Percentiles rank a stretch among this genome's conserved stretches.
These are phyloP conservation scores for Gynochthodes officinalis DNA, from an alignment of 257 asterid species.

Conservation along the genomic window DNA sequence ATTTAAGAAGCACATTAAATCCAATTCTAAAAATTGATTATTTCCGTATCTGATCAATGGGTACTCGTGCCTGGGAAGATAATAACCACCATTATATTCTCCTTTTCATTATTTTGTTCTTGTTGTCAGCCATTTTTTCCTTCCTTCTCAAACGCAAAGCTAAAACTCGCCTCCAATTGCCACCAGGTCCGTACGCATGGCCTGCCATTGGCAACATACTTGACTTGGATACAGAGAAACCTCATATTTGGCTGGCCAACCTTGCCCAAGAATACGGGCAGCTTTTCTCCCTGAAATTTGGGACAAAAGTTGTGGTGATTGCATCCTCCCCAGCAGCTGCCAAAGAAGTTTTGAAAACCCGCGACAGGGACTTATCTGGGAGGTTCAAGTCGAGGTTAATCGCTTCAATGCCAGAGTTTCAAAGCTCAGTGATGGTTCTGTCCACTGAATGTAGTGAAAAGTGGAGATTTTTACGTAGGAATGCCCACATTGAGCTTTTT, in stretches of 20 bases:
- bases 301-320: background rate
- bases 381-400: background rate
- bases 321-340: slow-evolving; percentile 6
- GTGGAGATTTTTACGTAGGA: background rate
- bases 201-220: slow-evolving; percentile 6
- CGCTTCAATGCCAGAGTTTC: background rate
- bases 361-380: background rate
- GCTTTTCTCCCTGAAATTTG: background rate
- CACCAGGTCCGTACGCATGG: slow-evolving; percentile 8
- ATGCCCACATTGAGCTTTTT: slow-evolving; percentile 1
- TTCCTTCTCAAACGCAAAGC: background rate
- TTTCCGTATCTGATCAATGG: too few species aligned
- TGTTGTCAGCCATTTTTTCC: background rate
- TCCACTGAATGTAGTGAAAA: background rate
- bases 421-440: background rate
- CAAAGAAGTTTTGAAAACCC: slow-evolving; percentile 3
- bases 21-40: too few species aligned
- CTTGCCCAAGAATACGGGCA: background rate
- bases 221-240: background rate
- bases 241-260: background rate
- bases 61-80: too few species aligned
- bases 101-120: background rate
- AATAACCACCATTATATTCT: background rate
- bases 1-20: too few species aligned
- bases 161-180: background rate